Conservation (phyloP, 2,329 filamentous ascomycete species). For the Trichocomaceae sp. region DNA sequence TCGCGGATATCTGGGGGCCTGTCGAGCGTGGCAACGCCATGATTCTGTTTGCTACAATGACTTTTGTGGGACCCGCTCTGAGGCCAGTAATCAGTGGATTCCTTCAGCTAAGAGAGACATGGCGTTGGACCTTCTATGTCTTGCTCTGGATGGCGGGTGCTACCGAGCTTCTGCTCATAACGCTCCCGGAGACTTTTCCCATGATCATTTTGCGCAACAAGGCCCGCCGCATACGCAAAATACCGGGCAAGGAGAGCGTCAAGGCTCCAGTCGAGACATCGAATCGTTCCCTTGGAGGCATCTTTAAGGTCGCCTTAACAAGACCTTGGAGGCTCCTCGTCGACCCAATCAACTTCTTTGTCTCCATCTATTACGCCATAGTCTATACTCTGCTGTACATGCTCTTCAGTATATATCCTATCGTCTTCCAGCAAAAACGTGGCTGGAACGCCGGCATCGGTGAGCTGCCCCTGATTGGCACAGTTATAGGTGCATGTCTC, state of each 20-base stretch:
- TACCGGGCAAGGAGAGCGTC: background rate
- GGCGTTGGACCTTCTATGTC: background rate
- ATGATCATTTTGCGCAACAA: background rate
- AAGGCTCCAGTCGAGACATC: background rate
- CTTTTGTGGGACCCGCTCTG: background rate
- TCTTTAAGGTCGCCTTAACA: background rate
- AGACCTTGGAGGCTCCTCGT: background rate
- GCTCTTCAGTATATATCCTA: conserved; percentile 38
- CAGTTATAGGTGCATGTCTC: conserved; percentile 42
- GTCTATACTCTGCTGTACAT: conserved; percentile 9
- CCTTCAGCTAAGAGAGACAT: background rate
- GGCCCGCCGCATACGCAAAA: background rate
- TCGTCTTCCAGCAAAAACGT: conserved; percentile 44
- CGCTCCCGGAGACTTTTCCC: background rate
- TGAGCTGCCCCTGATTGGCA: conserved; percentile 44
- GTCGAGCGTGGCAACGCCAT: background rate
- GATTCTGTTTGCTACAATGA: background rate
- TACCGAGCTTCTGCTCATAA: background rate
- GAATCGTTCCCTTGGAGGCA: background rate
- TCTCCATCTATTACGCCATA: background rate
- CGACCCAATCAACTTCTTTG: background rate
- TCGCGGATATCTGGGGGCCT: background rate
- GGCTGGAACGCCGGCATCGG: conserved; percentile 51
- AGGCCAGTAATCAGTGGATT: background rate
- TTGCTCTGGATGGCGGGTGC: background rate